Percentiles rank a stretch among this genome's conserved stretches.
Conservation (phyloP, 2,329 filamentous ascomycete species). For the Paraphaeosphaeria minitans region DNA sequence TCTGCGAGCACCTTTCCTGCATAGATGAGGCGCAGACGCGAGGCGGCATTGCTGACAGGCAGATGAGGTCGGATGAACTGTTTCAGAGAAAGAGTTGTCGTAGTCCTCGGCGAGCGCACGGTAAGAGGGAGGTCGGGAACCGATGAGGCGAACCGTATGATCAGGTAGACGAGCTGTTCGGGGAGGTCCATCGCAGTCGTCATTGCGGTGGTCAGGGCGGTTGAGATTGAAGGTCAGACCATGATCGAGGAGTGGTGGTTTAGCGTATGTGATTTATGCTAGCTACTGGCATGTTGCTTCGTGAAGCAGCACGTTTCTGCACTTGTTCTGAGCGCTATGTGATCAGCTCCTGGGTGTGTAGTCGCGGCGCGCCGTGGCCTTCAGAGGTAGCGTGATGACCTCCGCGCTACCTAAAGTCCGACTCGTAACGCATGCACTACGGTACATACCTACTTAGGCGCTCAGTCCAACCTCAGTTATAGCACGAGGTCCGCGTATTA, state of each 20-base stretch:
- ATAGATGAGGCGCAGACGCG: conserved; percentile 86
- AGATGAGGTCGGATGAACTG: conserved; percentile 78
- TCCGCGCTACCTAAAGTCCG: background rate
- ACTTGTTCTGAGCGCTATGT: background rate
- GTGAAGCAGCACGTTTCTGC: background rate
- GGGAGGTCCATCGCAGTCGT: conserved; percentile 35
- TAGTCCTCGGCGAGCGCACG: conserved; percentile 69
- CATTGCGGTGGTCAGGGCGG: conserved; percentile 26
- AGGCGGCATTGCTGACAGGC: conserved; percentile 63
- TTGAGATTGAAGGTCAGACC: background rate
- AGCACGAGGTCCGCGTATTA: background rate
- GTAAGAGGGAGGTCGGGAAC: conserved; percentile 83
- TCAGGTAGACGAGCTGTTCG: conserved; percentile 67
- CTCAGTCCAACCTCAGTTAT: background rate
- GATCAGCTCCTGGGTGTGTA: background rate
- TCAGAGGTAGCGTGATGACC: background rate
- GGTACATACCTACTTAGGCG: background rate
- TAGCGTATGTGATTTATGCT: background rate
- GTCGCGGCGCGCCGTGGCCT: background rate
- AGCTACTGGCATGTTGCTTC: background rate
- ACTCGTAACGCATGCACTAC: background rate
- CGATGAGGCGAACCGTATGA: conserved; percentile 87
- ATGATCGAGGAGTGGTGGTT: background rate
- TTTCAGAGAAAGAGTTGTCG: conserved; percentile 79
- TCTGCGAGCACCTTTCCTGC: conserved; percentile 86